These are phyloP conservation scores for Colletotrichum lentis DNA, from an alignment of 2,329 filamentous ascomycete species.

Conservation along the genomic window DNA sequence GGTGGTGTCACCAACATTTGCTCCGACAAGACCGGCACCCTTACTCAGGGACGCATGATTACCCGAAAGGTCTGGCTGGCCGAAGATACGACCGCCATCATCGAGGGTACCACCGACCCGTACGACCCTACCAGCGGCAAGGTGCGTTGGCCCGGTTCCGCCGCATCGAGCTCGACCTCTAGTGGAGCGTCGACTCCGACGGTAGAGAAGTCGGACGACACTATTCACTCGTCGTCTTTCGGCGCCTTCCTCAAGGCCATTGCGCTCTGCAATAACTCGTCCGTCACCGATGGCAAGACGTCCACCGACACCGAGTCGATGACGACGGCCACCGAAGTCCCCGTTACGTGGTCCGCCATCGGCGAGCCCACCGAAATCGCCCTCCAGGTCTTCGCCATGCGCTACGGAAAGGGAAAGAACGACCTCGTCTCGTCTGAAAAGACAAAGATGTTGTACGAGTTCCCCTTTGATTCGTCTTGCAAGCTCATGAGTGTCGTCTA, in stretches of 20 bases:
- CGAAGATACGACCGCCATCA: constrained; percentile 59
- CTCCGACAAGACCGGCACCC: constrained; percentile 75
- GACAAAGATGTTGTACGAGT: constrained; percentile 66
- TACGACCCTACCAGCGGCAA: constrained; percentile 68
- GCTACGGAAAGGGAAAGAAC: constrained; percentile 65
- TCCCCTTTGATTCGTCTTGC: constrained; percentile 76
- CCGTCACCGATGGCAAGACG: constrained; percentile 56
- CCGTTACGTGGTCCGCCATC: constrained; percentile 62
- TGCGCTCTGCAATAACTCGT: constrained; percentile 69
- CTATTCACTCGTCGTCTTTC: constrained; percentile 48
- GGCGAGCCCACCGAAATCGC: constrained; percentile 79
- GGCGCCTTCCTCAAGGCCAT: constrained; percentile 62
- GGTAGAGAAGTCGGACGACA: constrained; percentile 42
- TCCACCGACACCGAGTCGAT: constrained; percentile 56
- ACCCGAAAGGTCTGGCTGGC: constrained; percentile 69
- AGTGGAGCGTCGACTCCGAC: constrained; percentile 40
- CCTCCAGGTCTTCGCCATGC: constrained; percentile 75
- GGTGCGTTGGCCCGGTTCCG: constrained; percentile 55
- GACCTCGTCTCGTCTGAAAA: constrained; percentile 45
- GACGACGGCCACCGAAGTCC: constrained; percentile 53
- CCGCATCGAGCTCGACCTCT: constrained; percentile 46
- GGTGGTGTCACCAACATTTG: constrained; percentile 76
- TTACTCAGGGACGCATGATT: constrained; percentile 73
- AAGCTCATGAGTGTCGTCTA: constrained; percentile 81
- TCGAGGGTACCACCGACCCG: constrained; percentile 65